Percentiles rank a stretch among this genome's conserved stretches.
These are phyloP conservation scores for Ascoidea asiatica DNA, from an alignment of 805 yeast genomes.

Conservation along the genomic window DNA sequence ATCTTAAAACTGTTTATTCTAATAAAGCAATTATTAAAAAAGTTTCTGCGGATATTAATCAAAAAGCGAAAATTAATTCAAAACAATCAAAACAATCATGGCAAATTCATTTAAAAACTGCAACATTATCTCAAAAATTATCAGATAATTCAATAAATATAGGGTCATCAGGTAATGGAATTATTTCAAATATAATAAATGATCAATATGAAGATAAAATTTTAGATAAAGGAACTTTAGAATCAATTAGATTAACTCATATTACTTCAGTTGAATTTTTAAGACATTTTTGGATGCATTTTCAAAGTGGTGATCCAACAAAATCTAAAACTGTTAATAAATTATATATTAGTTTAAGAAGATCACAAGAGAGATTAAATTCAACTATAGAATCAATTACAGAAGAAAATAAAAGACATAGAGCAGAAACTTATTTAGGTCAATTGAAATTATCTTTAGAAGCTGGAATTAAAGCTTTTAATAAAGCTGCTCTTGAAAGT, in stretches of 20 bases:
- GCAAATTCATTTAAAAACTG: conserved; percentile 6
- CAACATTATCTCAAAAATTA: neutral
- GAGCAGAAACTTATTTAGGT: conserved; percentile 3
- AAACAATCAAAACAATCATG: conserved; percentile 10
- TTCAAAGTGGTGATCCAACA: conserved; percentile 32
- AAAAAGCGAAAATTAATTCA: conserved; percentile 5
- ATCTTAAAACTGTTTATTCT: conserved; percentile 7
- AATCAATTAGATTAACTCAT: conserved; percentile 46
- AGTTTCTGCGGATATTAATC: conserved; percentile 5
- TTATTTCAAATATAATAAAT: no score
- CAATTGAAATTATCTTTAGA: neutral
- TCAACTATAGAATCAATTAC: conserved; percentile 16
- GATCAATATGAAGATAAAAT: neutral
- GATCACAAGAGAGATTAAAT: conserved; percentile 31
- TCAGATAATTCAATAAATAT: neutral
- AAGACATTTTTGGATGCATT: conserved; percentile 61
- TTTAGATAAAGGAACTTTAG: conserved; percentile 26
- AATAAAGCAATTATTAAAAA: conserved; percentile 20
- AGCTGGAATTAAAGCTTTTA: neutral
- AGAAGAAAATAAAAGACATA: conserved; percentile 8
- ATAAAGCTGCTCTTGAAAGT: neutral
- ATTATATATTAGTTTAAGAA: conserved; percentile 33
- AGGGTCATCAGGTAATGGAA: no score
- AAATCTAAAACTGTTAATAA: conserved; percentile 30
- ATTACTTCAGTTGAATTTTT: conserved; percentile 65